These are phyloP conservation scores for Zizania palustris DNA, from an alignment of 202 grass and related monocot species.

Conservation along the genomic window DNA sequence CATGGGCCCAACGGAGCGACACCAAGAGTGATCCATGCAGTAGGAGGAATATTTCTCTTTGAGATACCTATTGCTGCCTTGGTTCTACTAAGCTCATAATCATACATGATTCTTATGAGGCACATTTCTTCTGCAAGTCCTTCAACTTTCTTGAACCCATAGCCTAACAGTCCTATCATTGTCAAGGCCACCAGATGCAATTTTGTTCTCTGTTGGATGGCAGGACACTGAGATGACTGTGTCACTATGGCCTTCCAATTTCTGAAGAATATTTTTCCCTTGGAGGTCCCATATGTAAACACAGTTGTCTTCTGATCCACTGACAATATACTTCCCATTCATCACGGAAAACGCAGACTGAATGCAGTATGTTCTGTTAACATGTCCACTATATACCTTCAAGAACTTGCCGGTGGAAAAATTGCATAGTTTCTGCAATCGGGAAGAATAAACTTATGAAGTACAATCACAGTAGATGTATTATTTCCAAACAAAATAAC, in stretches of 20 bases:
- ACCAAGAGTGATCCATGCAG: background rate
- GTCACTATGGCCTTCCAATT: conserved; percentile 82
- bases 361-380: conserved; percentile 72
- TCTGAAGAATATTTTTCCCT: conserved; percentile 88
- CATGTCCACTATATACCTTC: conserved; percentile 86
- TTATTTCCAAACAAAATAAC: background rate
- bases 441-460: conserved; percentile 32
- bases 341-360: conserved; percentile 88
- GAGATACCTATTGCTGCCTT: conserved; percentile 2
- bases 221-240: conserved; percentile 77
- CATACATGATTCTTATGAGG: background rate
- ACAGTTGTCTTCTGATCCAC: conserved; percentile 82
- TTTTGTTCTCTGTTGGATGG: conserved; percentile 83
- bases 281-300: conserved; percentile 96
- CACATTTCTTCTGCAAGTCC: conserved; percentile 13
- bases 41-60: background rate
- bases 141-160: conserved; percentile 74
- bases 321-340: conserved; percentile 88
- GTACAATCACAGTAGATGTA: conserved; percentile 1
- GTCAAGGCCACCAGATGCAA: conserved; percentile 76
- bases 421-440: conserved; percentile 85
- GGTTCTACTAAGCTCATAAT: background rate
- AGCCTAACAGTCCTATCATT: conserved; percentile 75
- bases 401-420: conserved; percentile 72
- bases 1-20: no score